Evolutionary conservation across 139 green algal species (phyloP).

Genomic region (Chlamydomonas asymmetrica): DNA sequence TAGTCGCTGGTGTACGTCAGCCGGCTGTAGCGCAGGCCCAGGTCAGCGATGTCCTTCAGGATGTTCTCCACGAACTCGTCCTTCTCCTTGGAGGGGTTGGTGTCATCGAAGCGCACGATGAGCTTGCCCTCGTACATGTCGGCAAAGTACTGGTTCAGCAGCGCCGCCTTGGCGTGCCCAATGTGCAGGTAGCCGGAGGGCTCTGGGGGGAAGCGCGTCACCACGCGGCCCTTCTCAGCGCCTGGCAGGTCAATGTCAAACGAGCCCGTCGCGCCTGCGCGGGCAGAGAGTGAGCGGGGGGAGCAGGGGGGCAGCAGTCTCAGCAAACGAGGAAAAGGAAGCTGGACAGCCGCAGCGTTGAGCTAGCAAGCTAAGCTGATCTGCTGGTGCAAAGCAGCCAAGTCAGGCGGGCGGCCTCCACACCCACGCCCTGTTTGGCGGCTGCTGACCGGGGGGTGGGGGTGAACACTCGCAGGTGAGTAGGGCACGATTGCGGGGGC

Average conservation of each 20-base stretch:
- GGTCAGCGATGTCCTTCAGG: constrained; percentile 77
- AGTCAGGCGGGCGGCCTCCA: too few species aligned
- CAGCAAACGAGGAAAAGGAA: neutral
- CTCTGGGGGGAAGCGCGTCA: constrained; percentile 98
- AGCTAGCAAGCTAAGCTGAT: too few species aligned
- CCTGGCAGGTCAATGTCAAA: constrained; percentile 88
- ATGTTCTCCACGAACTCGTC: constrained; percentile 98
- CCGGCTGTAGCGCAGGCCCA: constrained; percentile 78
- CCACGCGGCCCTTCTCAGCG: constrained; percentile 85
- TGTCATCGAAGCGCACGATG: constrained; percentile 98
- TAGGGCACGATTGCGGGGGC: too few species aligned
- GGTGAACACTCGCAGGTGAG: too few species aligned
- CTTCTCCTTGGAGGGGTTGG: constrained; percentile 99
- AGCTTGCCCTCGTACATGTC: constrained; percentile 87
- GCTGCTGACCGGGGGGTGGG: too few species aligned
- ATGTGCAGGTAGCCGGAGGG: constrained; percentile 93
- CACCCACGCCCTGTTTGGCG: too few species aligned
- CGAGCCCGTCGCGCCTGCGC: constrained; percentile 41
- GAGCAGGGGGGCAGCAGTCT: neutral
- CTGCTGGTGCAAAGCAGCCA: too few species aligned
- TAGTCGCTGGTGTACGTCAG: constrained; percentile 96
- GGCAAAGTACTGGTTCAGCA: constrained; percentile 95
- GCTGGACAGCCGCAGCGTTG: neutral
- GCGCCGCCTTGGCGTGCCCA: constrained; percentile 93
- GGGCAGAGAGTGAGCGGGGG: constrained; percentile 1